Evolutionary conservation across 495 filamentous ascomycete genomes (phyloP), one percentile per base, ranked within the genome.

Genomic region (Aspergillus cristatus): DNA sequence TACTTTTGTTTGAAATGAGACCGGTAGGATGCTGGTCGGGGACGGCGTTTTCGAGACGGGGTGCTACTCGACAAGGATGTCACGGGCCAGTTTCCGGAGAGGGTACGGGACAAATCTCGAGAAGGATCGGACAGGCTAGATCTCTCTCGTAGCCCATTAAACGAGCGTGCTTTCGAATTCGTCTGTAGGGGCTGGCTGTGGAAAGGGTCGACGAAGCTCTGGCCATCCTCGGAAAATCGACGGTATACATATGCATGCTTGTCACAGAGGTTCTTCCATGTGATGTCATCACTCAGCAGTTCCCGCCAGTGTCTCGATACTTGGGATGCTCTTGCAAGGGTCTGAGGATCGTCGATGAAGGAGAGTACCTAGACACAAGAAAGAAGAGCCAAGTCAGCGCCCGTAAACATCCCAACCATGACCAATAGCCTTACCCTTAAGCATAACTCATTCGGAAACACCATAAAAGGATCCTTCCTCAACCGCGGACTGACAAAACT

Each of bases 1-100:
- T 95, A 97, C 58, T 85, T 75, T 51, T 95, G 88, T 53, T 97
- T 98, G 62, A 98, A 98, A 59, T 96, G 88, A 1, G 85, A 93
- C 50, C 88, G 82, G 62, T 97, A 95, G 6, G 86, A 89, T 33
- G 75, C 62, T 6, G 70, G 64, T 35, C 68, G 68, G 2, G 66
- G 50, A 32, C 68, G 57, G 8, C 56, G 60, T 40, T 59, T 65
- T 17, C 53, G 48, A 5, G 59, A 43, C 10, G 55, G 46, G 18
- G 43, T 46, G 28, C 38, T 54, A 24, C 20, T 24, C 20, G 20
- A 24, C 4, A 8, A 24, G 7, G 60, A 48, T 20, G 50, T 54
- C 15, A 58, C 52, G n/a, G 54, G 40, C 55, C 53, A 60, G 35
- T 65, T 59, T 18, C 56, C 56, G 4, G 63, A 63, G 10, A 62